Conservation (phyloP, 2,329 filamentous ascomycete genomes). For the Ascochyta rabiei region DNA sequence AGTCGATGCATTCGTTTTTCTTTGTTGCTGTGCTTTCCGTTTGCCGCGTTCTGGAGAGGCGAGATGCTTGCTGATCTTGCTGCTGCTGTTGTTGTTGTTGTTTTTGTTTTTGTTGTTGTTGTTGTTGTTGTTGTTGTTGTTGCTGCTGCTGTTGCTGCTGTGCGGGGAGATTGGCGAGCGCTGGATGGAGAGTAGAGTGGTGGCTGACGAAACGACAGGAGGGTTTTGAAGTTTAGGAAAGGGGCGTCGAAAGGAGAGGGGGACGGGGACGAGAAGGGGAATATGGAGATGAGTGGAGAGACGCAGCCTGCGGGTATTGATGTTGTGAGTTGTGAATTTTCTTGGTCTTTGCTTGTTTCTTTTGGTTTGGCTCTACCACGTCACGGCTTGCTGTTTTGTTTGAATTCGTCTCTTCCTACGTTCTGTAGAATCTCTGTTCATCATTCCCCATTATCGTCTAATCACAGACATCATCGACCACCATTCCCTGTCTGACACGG, state of each 20-base stretch:
- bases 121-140: neutral
- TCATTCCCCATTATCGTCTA: too few relatives aligned
- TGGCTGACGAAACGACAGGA: slow-evolving; percentile 5
- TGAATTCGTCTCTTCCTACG: too few relatives aligned
- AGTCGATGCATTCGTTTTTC: too few relatives aligned
- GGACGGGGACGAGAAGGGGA: slow-evolving; percentile 7
- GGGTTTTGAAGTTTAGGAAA: slow-evolving; percentile 10
- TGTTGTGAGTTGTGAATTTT: slow-evolving; percentile 16
- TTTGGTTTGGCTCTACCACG: neutral
- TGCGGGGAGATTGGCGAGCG: too few relatives aligned
- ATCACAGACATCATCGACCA: too few relatives aligned
- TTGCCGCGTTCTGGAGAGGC: too few relatives aligned
- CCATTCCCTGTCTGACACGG: too few relatives aligned
- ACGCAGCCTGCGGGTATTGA: slow-evolving; percentile 13
- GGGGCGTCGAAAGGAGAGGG: neutral
- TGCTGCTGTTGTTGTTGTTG: slow-evolving; percentile 15
- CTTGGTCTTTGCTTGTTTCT: neutral
- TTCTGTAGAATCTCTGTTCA: too few relatives aligned
- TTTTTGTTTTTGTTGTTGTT: slow-evolving; percentile 15
- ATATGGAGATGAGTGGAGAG: neutral
- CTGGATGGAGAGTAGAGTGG: too few relatives aligned
- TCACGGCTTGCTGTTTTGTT: too few relatives aligned
- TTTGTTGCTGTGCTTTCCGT: neutral
- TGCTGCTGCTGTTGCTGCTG: too few relatives aligned
- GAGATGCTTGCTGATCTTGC: too few relatives aligned